phyloP scores from a whole-genome alignment of 306 rosid species.

The Hippophae rhamnoides region DNA sequence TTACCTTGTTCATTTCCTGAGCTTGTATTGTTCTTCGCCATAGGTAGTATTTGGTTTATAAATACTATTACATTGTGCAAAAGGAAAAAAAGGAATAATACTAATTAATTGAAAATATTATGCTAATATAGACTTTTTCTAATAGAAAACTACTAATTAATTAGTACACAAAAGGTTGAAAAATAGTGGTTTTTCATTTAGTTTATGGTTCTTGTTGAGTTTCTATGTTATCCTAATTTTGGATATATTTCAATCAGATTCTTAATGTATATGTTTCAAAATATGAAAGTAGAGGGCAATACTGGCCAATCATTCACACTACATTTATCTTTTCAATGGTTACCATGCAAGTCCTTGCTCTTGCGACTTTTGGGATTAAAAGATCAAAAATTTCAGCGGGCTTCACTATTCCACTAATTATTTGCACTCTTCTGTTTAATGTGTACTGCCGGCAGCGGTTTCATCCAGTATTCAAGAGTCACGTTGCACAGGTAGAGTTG shows the following conservation, averaged over 20 bases:
- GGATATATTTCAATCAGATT: slow-evolving; percentile 36
- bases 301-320: slow-evolving; percentile 75
- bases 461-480: slow-evolving; percentile 47
- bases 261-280: slow-evolving; percentile 65
- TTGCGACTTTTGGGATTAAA: slow-evolving; percentile 78
- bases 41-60: too few relatives aligned
- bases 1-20: too few relatives aligned
- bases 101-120: too few relatives aligned
- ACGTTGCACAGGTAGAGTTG: slow-evolving; percentile 59
- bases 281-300: slow-evolving; percentile 66
- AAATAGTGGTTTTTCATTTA: background rate
- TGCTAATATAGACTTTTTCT: too few relatives aligned
- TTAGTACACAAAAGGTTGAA: background rate
- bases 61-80: too few relatives aligned
- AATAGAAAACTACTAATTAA: too few relatives aligned
- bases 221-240: too few relatives aligned
- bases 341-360: slow-evolving; percentile 65
- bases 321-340: slow-evolving; percentile 57
- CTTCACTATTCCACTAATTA: slow-evolving; percentile 66
- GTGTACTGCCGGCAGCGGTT: slow-evolving; percentile 79
- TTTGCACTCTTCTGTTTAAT: slow-evolving; percentile 61
- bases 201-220: background rate
- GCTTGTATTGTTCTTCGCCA: too few relatives aligned
- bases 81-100: too few relatives aligned
- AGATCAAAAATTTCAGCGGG: slow-evolving; percentile 60